Conservation (phyloP, 768 basidiomycete species). For the Leccinum broughii region DNA sequence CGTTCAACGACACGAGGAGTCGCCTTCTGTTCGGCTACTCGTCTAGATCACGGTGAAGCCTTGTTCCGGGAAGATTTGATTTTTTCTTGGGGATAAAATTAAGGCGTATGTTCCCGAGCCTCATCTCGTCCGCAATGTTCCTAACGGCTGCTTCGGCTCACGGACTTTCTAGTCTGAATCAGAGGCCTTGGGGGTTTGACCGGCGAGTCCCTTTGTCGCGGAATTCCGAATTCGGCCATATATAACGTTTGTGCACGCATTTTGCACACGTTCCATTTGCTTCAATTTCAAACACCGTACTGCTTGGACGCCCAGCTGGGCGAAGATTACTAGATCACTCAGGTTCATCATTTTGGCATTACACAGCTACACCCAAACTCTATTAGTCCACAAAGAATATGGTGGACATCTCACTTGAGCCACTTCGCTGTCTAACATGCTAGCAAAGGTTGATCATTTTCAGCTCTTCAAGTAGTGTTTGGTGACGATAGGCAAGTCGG, state of each 20-base stretch:
- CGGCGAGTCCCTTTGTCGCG: neutral
- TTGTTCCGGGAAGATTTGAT: neutral
- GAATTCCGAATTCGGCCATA: neutral
- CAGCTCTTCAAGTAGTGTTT: conserved; percentile 85
- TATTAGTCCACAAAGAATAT: neutral
- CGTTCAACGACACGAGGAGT: neutral
- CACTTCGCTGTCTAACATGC: conserved; percentile 1
- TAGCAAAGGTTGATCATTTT: conserved; percentile 52
- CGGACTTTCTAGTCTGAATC: neutral
- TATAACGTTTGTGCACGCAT: neutral
- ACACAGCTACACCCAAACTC: neutral
- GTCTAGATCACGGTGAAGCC: neutral
- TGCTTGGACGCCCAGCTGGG: neutral
- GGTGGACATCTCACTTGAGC: neutral
- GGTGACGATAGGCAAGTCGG: conserved; percentile 87
- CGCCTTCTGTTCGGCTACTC: neutral
- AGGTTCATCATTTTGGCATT: neutral
- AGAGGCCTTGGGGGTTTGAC: neutral
- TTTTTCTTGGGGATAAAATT: neutral
- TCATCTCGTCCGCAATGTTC: too few relatives aligned
- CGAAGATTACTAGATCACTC: neutral
- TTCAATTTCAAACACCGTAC: neutral
- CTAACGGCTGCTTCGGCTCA: neutral
- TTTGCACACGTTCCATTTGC: neutral
- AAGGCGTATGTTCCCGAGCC: neutral